These are phyloP conservation scores for Globisporangium parvum DNA, from an alignment of 352 stramenopile species.

Conservation along the genomic window DNA sequence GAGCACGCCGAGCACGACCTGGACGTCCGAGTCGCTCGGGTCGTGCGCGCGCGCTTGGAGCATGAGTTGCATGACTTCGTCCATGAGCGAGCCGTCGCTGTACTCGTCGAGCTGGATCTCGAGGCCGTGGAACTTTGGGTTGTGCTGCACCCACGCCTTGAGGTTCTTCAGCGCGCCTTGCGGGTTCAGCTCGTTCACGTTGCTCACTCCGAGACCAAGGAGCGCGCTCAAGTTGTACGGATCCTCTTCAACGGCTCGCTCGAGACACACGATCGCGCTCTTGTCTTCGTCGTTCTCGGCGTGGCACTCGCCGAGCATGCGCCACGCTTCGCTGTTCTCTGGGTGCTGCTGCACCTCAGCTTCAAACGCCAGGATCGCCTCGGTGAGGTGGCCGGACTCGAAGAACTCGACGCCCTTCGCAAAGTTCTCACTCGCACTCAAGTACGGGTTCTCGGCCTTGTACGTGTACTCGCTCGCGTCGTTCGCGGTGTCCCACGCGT, in stretches of 20 bases:
- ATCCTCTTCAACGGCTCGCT: slow-evolving; percentile 92
- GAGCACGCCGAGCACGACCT: slow-evolving; percentile 93
- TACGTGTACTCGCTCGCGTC: slow-evolving; percentile 61
- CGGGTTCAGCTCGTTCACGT: slow-evolving; percentile 96
- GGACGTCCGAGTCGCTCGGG: slow-evolving; percentile 65
- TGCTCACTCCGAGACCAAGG: slow-evolving; percentile 91
- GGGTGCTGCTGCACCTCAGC: slow-evolving; percentile 90
- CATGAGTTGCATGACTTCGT: slow-evolving; percentile 94
- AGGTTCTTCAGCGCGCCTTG: slow-evolving; percentile 90
- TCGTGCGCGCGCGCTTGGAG: slow-evolving; percentile 84
- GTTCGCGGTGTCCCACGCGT: slow-evolving; percentile 53
- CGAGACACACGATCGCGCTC: slow-evolving; percentile 92
- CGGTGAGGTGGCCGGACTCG: slow-evolving; percentile 83
- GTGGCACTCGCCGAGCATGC: slow-evolving; percentile 92
- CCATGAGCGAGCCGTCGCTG: slow-evolving; percentile 88
- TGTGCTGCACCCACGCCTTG: slow-evolving; percentile 95
- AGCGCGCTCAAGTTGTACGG: slow-evolving; percentile 93
- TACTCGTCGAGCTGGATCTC: slow-evolving; percentile 85
- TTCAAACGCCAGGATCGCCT: slow-evolving; percentile 95
- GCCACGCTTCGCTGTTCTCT: slow-evolving; percentile 93
- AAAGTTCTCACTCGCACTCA: slow-evolving; percentile 64
- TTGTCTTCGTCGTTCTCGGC: slow-evolving; percentile 96
- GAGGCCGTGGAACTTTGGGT: slow-evolving; percentile 95
- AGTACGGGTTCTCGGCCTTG: slow-evolving; percentile 71
- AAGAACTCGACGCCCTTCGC: slow-evolving; percentile 81